Evolutionary conservation across 2,329 filamentous ascomycete species (phyloP), one percentile per base, ranked within the genome.

Genomic region (Colletotrichum sp.): DNA sequence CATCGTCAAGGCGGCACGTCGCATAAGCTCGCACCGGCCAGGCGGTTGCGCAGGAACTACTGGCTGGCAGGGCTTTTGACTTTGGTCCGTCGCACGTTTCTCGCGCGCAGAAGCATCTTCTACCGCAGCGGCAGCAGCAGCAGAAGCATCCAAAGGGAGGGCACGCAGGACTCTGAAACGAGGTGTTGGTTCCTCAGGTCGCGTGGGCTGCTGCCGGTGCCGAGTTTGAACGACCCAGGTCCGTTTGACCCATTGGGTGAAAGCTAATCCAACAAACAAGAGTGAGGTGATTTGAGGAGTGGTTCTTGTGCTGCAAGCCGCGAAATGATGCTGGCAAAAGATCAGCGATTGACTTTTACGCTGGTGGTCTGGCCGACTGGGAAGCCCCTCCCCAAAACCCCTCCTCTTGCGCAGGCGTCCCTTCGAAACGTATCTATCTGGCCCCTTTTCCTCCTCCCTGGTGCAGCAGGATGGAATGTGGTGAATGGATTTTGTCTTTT

Each of bases 331-430:
- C 68, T 26, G 21, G 61, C 24, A 58, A 61, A 48, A 38, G 69
- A 58, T 43, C 69, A 62, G 62, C 73, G 62, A 75, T 75, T 72
- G 73, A 73, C 73, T 75, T 72, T 74, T 21, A 55, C 26, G 28
- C 69, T 43, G 56, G 43, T 52, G 43, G 69, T 56, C 71, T 48
- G 66, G 52, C 36, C 61, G 38, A 73, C 69, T 67, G 43, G 38
- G 73, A 30, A 75, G 69, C 30, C 43, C 62, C 38, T 66, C 61
- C 24, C 56, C 38, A 24, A 61, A 24, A 26, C 38, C 55, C 38
- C 26, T 70, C 36, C 52, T 69, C 55, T 24, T 48, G 56, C 55
- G n/a, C 36, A 43, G 32, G 21, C 61, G 26, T 48, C 43, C 30
- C n/a, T 30, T 28, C 43, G 43, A 13, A 52, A 18, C 18, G 43